Evolutionary conservation across 1,139 yeast genomes (phyloP).

Genomic region (Kluyveromyces sp.): DNA sequence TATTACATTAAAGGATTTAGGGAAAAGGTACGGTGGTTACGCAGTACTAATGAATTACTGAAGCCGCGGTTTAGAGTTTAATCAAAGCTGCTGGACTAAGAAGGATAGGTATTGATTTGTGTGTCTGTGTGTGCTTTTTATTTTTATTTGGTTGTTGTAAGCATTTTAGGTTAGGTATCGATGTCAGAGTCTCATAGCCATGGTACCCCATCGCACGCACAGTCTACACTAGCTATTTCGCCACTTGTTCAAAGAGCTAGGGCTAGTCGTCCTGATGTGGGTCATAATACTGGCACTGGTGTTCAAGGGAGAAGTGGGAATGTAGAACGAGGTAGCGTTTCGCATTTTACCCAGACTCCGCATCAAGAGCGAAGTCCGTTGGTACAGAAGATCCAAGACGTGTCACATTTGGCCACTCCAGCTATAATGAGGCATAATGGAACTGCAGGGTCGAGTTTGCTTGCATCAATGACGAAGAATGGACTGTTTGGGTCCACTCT

Average conservation of each 20-base stretch:
- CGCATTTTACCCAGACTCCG: constrained; percentile 11
- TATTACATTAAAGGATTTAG: neutral
- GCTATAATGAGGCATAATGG: constrained; percentile 11
- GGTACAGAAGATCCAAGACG: constrained; percentile 21
- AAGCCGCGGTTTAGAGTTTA: too few relatives aligned
- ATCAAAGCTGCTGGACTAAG: too few relatives aligned
- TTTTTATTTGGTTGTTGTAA: neutral
- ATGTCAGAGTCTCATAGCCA: constrained; percentile 13
- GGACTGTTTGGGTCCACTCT: constrained; percentile 24
- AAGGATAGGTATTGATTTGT: too few relatives aligned
- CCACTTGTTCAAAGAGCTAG: constrained; percentile 41
- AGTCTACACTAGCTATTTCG: constrained; percentile 56
- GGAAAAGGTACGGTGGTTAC: neutral
- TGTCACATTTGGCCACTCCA: constrained; percentile 21
- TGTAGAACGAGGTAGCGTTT: neutral
- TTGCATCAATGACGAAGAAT: constrained; percentile 23
- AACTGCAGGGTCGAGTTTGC: constrained; percentile 14
- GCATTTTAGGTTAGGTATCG: neutral
- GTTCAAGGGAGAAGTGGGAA: neutral
- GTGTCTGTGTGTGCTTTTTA: too few relatives aligned
- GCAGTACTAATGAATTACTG: too few relatives aligned
- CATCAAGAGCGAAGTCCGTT: constrained; percentile 26
- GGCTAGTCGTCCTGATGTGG: neutral
- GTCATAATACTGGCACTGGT: constrained; percentile 4
- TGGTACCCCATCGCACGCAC: constrained; percentile 39